These are phyloP conservation scores for Fraxinus albicans DNA, from an alignment of 305 asterid species.

Conservation along the genomic window DNA sequence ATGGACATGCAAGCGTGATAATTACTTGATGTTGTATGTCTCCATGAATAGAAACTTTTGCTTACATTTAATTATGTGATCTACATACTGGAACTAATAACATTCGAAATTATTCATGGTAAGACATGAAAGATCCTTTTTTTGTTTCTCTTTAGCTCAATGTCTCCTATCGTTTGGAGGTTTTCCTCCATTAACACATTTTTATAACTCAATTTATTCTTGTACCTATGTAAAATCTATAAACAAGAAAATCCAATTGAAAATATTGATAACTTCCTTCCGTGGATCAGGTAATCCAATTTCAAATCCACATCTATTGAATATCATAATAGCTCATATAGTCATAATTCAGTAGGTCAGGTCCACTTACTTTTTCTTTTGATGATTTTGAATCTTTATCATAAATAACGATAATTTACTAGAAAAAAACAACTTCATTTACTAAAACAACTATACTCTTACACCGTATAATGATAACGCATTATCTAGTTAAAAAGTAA, in stretches of 20 bases:
- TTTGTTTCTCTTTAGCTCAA: background rate
- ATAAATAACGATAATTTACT: no score
- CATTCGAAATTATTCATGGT: background rate
- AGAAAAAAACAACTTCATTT: no score
- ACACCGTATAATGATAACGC: background rate
- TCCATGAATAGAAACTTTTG: background rate
- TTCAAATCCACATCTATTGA: background rate
- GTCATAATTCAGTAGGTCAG: background rate
- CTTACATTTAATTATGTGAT: background rate
- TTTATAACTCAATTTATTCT: background rate
- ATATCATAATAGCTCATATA: background rate
- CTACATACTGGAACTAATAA: background rate
- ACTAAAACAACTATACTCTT: no score
- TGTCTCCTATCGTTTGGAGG: background rate
- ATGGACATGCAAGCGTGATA: background rate
- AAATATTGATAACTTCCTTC: background rate
- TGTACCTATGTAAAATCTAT: background rate
- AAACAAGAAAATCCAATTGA: background rate
- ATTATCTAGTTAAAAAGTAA: background rate
- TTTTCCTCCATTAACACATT: background rate
- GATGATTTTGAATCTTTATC: background rate
- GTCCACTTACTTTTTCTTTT: background rate
- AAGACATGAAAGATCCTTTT: background rate
- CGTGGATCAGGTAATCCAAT: background rate
- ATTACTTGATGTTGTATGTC: background rate